Evolutionary conservation across 2,329 filamentous ascomycete species (phyloP), one percentile per base, ranked within the genome.

Genomic region (Colletotrichum sp.): DNA sequence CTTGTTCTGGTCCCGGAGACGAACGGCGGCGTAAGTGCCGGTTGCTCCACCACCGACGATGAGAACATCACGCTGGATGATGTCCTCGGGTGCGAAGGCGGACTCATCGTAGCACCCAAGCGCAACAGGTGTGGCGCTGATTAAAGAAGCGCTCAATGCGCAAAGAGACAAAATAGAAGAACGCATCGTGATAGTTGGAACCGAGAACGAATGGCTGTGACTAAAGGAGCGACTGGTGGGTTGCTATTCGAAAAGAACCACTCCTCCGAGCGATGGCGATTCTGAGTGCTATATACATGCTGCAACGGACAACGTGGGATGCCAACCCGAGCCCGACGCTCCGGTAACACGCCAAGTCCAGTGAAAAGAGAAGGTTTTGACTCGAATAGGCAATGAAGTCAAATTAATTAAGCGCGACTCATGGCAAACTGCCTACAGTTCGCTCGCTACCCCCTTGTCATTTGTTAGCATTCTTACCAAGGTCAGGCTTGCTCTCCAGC

Each of bases 41-140:
- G 88, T 86, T 5, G 89, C 88, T 4, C 89, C 89, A 60, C 87
- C 89, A 52, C 89, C 89, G 43, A 91, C 84, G 76, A 91, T 84
- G 70, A 91, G 86, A 22, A 86, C 88, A 79, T 91, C 89, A 79
- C 79, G 60, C 6, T 70, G 36, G 27, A 75, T 71, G 12, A 76
- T 75, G 71, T 76, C 74, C 48, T 74, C 56, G 62, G 76, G 70
- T 18, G 55, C 64, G 60, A 74, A 75, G 9, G 70, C 56, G 9
- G 71, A 74, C 32, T 76, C 74, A 27, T 76, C 71, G 32, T 75
- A 70, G 66, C 66, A 71, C 22, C 55, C 70, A n/a, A 71, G 66
- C 8, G 28, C 70, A 48, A 68, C 27, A 6, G 74, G 64, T 18
- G 64, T 56, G 3, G 74, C 74, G 15, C 27, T 62, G 13, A 75